Evolutionary conservation across 306 rosid genomes (phyloP).

Genomic region (Cicer chorassanicum): DNA sequence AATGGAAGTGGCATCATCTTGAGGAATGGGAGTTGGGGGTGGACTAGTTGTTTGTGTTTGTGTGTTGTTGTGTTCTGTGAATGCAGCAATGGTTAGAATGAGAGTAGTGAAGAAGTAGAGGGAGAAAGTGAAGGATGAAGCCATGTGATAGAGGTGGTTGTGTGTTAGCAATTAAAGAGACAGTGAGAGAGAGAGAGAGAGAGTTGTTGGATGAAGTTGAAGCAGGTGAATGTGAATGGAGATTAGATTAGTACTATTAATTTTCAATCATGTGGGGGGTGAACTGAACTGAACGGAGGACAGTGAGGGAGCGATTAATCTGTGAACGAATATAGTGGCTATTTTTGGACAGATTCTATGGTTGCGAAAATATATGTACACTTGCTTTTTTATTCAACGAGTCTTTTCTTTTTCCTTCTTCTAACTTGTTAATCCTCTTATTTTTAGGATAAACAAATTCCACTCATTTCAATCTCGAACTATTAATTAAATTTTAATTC

Average conservation of each 20-base stretch:
- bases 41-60: slow-evolving; percentile 10
- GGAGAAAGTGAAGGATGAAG: neutral
- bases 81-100: neutral
- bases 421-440: no score
- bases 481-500: no score
- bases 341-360: slow-evolving; percentile 53
- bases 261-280: slow-evolving; percentile 44
- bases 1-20: neutral
- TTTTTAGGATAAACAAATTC: no score
- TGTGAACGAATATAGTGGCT: neutral
- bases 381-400: no score
- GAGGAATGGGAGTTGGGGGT: slow-evolving; percentile 16
- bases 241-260: neutral
- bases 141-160: slow-evolving; percentile 50
- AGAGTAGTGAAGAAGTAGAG: neutral
- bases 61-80: neutral
- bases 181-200: neutral
- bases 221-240: neutral
- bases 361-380: neutral
- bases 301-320: neutral
- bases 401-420: no score
- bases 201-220: slow-evolving; percentile 21
- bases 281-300: neutral
- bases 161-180: slow-evolving; percentile 32
- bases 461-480: no score